phyloP scores from a whole-genome alignment of 257 asterid genomes.

The Nyctanthes arbortristis region DNA sequence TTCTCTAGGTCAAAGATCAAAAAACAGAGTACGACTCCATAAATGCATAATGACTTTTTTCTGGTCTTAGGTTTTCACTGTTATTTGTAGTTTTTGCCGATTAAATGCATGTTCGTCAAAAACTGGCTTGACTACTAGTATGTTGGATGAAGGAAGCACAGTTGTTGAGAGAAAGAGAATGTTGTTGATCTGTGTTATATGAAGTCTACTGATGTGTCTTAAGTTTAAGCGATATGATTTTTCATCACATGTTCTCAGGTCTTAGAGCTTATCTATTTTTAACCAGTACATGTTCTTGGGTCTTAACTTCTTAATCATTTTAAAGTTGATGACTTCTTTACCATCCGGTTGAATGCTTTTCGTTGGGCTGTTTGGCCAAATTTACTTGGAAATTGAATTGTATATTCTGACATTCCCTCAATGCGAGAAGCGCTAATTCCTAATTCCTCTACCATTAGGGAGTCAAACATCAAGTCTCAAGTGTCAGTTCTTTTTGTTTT shows the following conservation, averaged over 20 bases:
- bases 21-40: not conserved
- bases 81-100: not conserved
- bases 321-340: not conserved
- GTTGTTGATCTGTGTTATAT: not conserved
- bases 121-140: not conserved
- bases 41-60: slow-evolving; percentile 1
- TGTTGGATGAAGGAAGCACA: not conserved
- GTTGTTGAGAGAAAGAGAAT: not conserved
- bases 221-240: not conserved
- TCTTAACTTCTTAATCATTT: not conserved
- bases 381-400: not conserved
- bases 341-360: not conserved
- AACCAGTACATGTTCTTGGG: not conserved
- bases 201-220: not conserved
- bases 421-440: not conserved
- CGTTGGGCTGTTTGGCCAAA: not conserved
- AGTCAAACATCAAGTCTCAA: not conserved
- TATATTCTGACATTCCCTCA: not conserved
- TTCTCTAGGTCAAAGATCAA: not conserved
- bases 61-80: slow-evolving; percentile 2
- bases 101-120: not conserved
- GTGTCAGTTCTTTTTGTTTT: not conserved
- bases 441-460: not conserved
- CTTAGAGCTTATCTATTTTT: too few relatives aligned
- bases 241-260: not conserved